phyloP scores from a whole-genome alignment of 306 rosid genomes.

The Ormosia semicastrata region DNA sequence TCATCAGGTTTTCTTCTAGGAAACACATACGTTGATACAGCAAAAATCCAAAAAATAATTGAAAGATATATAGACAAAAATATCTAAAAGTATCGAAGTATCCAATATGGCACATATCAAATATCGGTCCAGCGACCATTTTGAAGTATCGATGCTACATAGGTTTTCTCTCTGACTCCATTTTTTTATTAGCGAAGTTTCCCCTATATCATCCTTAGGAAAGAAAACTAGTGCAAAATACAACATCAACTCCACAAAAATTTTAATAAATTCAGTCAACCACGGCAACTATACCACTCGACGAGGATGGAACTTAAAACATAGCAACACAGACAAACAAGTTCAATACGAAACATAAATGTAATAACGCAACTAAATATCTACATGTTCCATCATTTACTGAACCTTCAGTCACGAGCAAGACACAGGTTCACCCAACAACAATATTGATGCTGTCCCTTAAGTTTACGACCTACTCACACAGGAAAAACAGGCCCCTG shows the following conservation, averaged over 20 bases:
- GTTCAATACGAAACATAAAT: neutral
- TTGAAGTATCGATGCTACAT: no score
- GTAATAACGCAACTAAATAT: neutral
- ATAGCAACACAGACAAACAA: neutral
- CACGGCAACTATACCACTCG: neutral
- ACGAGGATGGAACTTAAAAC: neutral
- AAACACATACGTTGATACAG: no score
- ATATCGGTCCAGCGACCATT: no score
- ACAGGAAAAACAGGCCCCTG: slow-evolving; percentile 18
- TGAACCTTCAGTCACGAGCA: slow-evolving; percentile 54
- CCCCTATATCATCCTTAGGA: no score
- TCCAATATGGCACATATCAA: no score
- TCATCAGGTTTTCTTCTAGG: slow-evolving; percentile 27
- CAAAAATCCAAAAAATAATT: no score
- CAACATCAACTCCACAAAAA: no score
- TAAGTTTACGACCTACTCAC: slow-evolving; percentile 39
- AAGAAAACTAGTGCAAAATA: no score
- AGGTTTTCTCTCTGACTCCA: no score
- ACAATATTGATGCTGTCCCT: slow-evolving; percentile 54
- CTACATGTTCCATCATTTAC: slow-evolving; percentile 57
- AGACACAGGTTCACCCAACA: slow-evolving; percentile 78
- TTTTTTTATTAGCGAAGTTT: neutral
- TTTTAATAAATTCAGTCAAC: neutral
- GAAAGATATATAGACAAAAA: no score
- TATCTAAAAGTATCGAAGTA: no score